phyloP scores from a whole-genome alignment of 257 asterid genomes.

The Datura wrightii region DNA sequence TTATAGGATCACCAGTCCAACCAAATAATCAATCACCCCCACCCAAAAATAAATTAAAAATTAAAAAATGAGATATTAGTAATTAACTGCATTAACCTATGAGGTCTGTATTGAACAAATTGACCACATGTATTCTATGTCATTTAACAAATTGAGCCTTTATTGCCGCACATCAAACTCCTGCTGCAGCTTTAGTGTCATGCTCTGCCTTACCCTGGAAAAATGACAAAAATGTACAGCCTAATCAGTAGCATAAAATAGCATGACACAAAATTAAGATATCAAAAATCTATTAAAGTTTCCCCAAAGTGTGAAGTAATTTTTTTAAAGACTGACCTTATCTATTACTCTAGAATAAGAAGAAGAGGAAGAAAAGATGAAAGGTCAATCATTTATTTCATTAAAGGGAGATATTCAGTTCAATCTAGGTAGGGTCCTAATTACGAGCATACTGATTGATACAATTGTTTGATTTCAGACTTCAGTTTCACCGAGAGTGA shows the following conservation, averaged over 20 bases:
- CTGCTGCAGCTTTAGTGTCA: conserved; percentile 59
- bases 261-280: neutral
- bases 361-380: neutral
- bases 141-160: conserved; percentile 17
- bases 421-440: neutral
- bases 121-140: conserved; percentile 8
- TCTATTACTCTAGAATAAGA: neutral
- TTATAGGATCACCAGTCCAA: too few species aligned
- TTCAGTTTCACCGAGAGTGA: neutral
- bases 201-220: conserved; percentile 64
- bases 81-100: conserved; percentile 1
- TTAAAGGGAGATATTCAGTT: neutral
- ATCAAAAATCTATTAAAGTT: neutral
- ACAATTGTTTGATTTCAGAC: neutral
- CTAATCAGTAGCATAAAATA: neutral
- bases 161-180: conserved; percentile 51
- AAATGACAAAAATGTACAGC: neutral
- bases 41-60: too few species aligned
- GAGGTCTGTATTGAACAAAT: neutral
- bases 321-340: neutral
- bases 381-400: neutral
- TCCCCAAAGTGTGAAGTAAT: neutral
- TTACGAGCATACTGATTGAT: neutral
- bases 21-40: too few species aligned
- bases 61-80: neutral